These are phyloP conservation scores for Phytophthora melonis DNA, from an alignment of 352 stramenopile genomes.

Conservation along the genomic window DNA sequence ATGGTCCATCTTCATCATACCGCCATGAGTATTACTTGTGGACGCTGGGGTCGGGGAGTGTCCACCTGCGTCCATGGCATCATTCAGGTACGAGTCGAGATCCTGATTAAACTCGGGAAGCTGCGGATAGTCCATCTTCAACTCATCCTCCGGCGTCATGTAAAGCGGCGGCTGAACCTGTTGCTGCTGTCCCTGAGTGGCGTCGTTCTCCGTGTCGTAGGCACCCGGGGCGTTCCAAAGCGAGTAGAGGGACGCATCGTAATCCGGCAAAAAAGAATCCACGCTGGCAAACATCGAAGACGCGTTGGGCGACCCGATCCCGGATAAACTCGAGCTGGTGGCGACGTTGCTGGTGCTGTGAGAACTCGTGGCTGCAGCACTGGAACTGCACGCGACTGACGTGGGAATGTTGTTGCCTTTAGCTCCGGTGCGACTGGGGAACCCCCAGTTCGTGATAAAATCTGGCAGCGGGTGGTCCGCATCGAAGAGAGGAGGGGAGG, in stretches of 20 bases:
- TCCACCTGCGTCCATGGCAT: slow-evolving; percentile 57
- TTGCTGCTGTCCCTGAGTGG: slow-evolving; percentile 28
- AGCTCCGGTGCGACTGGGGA: slow-evolving; percentile 21
- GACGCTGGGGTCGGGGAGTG: slow-evolving; percentile 47
- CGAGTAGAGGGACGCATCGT: slow-evolving; percentile 75
- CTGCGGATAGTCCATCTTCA: slow-evolving; percentile 80
- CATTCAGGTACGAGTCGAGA: slow-evolving; percentile 75
- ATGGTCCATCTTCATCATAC: slow-evolving; percentile 49
- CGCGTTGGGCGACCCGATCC: slow-evolving; percentile 48
- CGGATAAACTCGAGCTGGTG: slow-evolving; percentile 32
- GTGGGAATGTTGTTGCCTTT: slow-evolving; percentile 13
- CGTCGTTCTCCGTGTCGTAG: slow-evolving; percentile 59
- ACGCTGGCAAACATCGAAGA: slow-evolving; percentile 59
- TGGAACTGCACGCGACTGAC: slow-evolving; percentile 15
- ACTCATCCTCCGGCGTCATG: slow-evolving; percentile 63
- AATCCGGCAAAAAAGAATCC: slow-evolving; percentile 71
- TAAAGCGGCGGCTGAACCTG: slow-evolving; percentile 43
- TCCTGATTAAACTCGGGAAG: slow-evolving; percentile 80
- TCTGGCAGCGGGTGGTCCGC: slow-evolving; percentile 57
- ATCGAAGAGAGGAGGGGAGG: slow-evolving; percentile 46
- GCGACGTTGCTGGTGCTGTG: slow-evolving; percentile 18
- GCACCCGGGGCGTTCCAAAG: slow-evolving; percentile 66
- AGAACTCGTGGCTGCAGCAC: slow-evolving; percentile 1
- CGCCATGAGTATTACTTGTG: slow-evolving; percentile 1
- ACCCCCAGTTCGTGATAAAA: slow-evolving; percentile 55